Conservation (phyloP, 495 filamentous ascomycete genomes). For the Neurospora sp. region DNA sequence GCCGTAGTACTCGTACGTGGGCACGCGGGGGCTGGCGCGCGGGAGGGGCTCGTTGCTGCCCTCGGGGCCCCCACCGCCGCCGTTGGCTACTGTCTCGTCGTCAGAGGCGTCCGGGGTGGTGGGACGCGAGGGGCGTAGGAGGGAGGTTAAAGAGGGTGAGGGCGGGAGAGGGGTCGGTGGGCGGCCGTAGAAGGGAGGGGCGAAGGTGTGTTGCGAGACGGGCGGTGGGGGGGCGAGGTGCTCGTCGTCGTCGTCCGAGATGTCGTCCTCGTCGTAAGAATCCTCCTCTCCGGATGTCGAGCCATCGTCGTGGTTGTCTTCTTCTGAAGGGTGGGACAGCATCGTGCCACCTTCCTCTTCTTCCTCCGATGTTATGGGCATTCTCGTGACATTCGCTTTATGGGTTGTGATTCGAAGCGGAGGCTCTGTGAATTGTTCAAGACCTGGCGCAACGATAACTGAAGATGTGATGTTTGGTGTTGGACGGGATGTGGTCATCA, state of each 20-base stretch:
- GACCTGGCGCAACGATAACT: background rate
- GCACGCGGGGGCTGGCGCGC: conserved; percentile 81
- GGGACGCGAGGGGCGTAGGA: conserved; percentile 83
- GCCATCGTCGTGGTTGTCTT: conserved; percentile 7
- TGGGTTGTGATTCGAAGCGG: background rate
- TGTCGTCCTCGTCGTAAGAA: conserved; percentile 8
- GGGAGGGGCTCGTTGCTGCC: conserved; percentile 56
- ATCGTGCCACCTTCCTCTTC: conserved; percentile 33
- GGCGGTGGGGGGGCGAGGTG: conserved; percentile 24
- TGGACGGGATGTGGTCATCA: background rate
- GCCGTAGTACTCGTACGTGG: conserved; percentile 98
- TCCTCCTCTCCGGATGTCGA: background rate
- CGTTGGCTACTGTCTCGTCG: conserved; percentile 60
- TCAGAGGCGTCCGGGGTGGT: conserved; percentile 88
- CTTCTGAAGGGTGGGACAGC: background rate
- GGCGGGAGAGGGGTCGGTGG: conserved; percentile 85
- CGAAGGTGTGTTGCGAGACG: conserved; percentile 52
- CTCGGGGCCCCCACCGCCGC: background rate
- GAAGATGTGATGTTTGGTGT: background rate
- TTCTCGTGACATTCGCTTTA: conserved; percentile 16
- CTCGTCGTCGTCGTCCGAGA: conserved; percentile 8
- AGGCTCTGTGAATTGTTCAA: background rate
- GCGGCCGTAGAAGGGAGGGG: conserved; percentile 80
- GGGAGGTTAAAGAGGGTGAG: conserved; percentile 87
- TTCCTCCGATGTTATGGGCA: conserved; percentile 41